These are phyloP conservation scores for Cyclotella cryptica DNA, from an alignment of 108 stramenopile genomes.

Conservation along the genomic window DNA sequence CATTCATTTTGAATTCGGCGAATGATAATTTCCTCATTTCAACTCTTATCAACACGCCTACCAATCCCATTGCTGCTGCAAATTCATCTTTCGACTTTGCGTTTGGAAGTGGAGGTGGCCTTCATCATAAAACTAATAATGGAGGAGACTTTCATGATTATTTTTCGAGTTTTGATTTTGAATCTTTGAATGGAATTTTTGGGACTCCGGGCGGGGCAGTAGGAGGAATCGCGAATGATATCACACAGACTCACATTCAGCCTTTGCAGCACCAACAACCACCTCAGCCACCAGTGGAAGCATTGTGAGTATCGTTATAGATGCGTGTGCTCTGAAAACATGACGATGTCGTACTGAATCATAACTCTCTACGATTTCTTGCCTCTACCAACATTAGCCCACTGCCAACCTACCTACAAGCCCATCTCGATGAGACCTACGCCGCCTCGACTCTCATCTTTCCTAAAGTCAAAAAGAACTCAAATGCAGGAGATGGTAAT, in stretches of 20 bases:
- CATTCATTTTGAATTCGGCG: too few species aligned
- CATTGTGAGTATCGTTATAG: conserved; percentile 2
- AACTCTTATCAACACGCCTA: background rate
- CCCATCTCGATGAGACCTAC: conserved; percentile 51
- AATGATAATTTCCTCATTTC: conserved; percentile 5
- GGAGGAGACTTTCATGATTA: background rate
- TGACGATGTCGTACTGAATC: background rate
- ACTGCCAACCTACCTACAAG: conserved; percentile 44
- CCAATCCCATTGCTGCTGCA: background rate
- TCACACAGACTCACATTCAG: background rate
- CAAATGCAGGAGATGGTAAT: background rate
- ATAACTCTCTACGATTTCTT: background rate
- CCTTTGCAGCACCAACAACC: background rate
- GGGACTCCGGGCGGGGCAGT: background rate
- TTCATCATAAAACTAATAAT: background rate
- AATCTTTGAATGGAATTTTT: conserved; percentile 11
- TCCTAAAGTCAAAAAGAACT: conserved; percentile 3
- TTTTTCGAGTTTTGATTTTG: conserved; percentile 18
- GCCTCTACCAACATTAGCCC: conserved; percentile 3
- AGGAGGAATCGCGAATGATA: background rate
- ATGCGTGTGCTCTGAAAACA: background rate
- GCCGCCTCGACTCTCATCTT: conserved; percentile 37
- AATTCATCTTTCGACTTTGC: background rate
- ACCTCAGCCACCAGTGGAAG: conserved; percentile 9
- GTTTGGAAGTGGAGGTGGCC: conserved; percentile 1